A percentile compares a stretch with the other conserved stretches of the same genome.
Conservation (phyloP, 225 moss, liverwort and hornwort species). For the Climacium dendroides region DNA sequence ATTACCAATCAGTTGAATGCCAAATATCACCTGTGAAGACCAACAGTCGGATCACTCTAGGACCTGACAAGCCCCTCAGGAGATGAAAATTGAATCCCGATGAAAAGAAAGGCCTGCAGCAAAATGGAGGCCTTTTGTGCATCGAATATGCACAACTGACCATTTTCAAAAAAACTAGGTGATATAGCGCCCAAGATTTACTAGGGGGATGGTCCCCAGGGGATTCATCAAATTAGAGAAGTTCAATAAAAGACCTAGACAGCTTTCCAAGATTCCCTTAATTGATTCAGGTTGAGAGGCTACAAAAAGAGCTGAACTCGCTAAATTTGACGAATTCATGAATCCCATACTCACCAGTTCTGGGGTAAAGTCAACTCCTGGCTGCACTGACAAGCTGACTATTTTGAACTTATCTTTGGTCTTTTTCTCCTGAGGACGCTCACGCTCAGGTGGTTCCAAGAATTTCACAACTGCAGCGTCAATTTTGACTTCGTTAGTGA, state of each 20-base stretch:
- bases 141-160: not conserved
- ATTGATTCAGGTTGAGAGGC: not conserved
- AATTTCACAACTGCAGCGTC: conserved; percentile 76
- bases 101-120: not conserved
- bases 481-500: not conserved
- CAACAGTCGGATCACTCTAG: not conserved
- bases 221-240: not conserved
- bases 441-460: conserved; percentile 81
- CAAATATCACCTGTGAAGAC: not conserved
- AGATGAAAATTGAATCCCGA: not conserved
- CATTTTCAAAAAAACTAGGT: not conserved
- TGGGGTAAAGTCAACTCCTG: conserved; percentile 81
- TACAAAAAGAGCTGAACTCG: not conserved
- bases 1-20: not conserved
- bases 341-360: conserved; percentile 57
- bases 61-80: not conserved
- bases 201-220: not conserved
- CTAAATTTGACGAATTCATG: not conserved
- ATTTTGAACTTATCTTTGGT: conserved; percentile 97
- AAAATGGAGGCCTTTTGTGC: not conserved
- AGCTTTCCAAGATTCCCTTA: not conserved
- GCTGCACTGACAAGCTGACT: conserved; percentile 83
- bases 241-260: not conserved
- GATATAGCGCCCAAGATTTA: not conserved
- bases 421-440: conserved; percentile 79